These are phyloP conservation scores for Neoascochyta sp. DNA, from an alignment of 2,329 filamentous ascomycete species.

Conservation along the genomic window DNA sequence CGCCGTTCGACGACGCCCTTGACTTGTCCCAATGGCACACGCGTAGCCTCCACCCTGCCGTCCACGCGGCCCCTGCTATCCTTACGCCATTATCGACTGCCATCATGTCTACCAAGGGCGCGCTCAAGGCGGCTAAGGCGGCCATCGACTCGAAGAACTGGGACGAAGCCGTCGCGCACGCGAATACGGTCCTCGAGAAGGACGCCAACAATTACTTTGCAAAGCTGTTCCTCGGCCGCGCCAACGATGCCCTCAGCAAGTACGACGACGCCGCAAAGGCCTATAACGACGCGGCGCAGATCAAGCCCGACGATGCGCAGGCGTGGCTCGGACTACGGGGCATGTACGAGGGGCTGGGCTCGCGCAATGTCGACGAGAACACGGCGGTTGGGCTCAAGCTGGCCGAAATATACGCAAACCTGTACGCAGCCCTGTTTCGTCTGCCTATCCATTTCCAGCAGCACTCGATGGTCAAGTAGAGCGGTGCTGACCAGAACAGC, in stretches of 20 bases:
- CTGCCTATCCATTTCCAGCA: neutral
- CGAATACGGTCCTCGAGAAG: constrained; percentile 63
- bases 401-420: constrained; percentile 65
- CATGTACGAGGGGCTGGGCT: constrained; percentile 75
- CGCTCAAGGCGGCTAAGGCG: constrained; percentile 76
- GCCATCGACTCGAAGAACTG: constrained; percentile 76
- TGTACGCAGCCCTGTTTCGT: constrained; percentile 10
- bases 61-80: constrained; percentile 3
- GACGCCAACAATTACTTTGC: constrained; percentile 81
- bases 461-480: neutral
- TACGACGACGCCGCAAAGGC: constrained; percentile 69
- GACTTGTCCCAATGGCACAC: constrained; percentile 23
- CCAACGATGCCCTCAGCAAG: constrained; percentile 71
- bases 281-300: constrained; percentile 67
- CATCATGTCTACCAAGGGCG: constrained; percentile 56
- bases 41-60: constrained; percentile 15
- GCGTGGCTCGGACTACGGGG: constrained; percentile 88
- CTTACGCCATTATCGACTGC: neutral
- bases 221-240: constrained; percentile 84
- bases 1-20: too few species aligned
- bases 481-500: constrained; percentile 34
- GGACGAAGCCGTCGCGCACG: constrained; percentile 68
- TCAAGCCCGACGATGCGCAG: constrained; percentile 73
- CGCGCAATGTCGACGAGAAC: constrained; percentile 68
- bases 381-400: constrained; percentile 68